Base-by-base conservation (phyloP, 257 asterid species). In the Fraxinus quadrangulata region DNA sequence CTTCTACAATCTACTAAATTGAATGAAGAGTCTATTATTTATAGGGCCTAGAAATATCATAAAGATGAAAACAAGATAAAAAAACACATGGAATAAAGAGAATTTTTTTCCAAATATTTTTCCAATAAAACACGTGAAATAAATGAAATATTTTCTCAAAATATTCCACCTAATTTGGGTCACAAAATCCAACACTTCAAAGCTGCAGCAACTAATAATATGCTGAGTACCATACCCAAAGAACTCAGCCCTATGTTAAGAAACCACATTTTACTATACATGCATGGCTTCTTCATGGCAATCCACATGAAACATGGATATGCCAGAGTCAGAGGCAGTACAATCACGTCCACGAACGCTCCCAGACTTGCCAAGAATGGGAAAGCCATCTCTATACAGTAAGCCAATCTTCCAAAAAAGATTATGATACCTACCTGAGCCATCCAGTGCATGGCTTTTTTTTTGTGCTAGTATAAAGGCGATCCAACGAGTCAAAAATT, bases 291-390 rank as follows among this genome's bases (percentile, higher is more conserved):
- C 81, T 86, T 85, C 72, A 92, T 83, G 23, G 85, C 79, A 42
- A 42, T 67, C 94, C 94, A 92, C 93, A 90, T 93, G 78, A 92
- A 80, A 77, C 96, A 93, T 4, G 97, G 98, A 66, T 90, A 92
- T 1, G 79, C 86, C 28, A 89, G 66, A 5, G 94, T 86, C 1
- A 94, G 71, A 10, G 91, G 96, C 51, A 92, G 77, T 0, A 85
- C 84, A 6, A 90, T 40, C 1, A 88, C 87, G 3, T 96, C 96
- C 1, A 90, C 30, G 10, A 93, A 74, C 0, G 83, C 61, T 0
- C 86, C 93, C 71, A 93, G 45, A 17, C 84, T 82, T 36, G 91
- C 89, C 70, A 92, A 74, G 77, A 93, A 92, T 0, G 96, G 96
- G 70, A 92, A 86, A 1, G 92, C 88, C 56, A 86, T 83, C 0